A percentile compares a stretch with the other conserved stretches of the same genome.
These are phyloP conservation scores for Chaetomidium leptoderma DNA, from an alignment of 495 filamentous ascomycete species.

Conservation along the genomic window DNA sequence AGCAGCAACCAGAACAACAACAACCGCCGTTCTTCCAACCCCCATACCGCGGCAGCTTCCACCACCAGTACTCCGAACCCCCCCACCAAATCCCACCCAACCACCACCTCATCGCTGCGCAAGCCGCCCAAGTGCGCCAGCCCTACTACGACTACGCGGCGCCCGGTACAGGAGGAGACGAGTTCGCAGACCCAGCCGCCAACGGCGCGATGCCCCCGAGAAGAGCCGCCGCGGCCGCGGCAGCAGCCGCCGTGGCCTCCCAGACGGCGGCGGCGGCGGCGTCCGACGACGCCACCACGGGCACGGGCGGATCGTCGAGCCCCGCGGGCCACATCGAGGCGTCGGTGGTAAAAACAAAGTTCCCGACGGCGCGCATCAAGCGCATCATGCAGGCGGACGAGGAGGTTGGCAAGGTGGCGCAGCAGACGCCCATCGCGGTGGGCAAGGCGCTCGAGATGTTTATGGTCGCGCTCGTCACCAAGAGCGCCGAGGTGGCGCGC, in stretches of 20 bases:
- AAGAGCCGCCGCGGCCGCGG: constrained; percentile 18
- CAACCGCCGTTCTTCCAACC: constrained; percentile 8
- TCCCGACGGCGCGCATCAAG: constrained; percentile 97
- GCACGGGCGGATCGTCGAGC: not conserved
- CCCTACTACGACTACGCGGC: constrained; percentile 4
- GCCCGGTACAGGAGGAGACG: not conserved
- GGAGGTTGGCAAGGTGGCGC: constrained; percentile 96
- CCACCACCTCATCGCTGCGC: constrained; percentile 3
- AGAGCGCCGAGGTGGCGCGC: constrained; percentile 76
- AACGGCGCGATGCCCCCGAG: constrained; percentile 16
- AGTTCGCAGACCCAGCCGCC: too few relatives aligned
- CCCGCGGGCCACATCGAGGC: constrained; percentile 37
- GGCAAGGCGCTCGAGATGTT: constrained; percentile 96
- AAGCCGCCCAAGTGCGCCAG: not conserved
- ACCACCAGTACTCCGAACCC: constrained; percentile 6
- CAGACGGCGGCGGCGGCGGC: not conserved
- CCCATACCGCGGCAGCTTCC: not conserved
- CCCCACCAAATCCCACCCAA: constrained; percentile 5
- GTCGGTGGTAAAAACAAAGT: constrained; percentile 87
- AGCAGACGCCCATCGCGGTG: constrained; percentile 91
- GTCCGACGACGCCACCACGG: not conserved
- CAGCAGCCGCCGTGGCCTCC: constrained; percentile 12
- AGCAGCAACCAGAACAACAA: constrained; percentile 22
- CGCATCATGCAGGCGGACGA: constrained; percentile 99
- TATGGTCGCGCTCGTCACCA: constrained; percentile 88